Evolutionary conservation across 1,284 basidiomycete species (phyloP).

Genomic region (Sphagnurus paluster): DNA sequence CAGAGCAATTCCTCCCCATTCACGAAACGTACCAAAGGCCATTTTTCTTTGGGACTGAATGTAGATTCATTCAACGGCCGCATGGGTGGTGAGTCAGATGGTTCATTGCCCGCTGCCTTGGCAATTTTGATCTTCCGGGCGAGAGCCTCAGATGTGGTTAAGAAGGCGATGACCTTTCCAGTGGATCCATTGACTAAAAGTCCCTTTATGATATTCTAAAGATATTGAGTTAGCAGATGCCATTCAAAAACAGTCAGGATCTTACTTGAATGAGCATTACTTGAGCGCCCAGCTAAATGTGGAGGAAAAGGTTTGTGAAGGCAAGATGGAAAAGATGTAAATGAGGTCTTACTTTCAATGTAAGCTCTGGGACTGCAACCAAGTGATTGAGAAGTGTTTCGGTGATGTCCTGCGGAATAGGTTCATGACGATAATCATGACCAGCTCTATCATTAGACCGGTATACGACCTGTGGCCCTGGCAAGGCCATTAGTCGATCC

Average conservation of each 20-base stretch:
- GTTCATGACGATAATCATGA: constrained; percentile 25
- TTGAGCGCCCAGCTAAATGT: constrained; percentile 47
- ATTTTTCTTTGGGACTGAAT: constrained; percentile 33
- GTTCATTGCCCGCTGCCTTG: constrained; percentile 1
- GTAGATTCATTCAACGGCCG: constrained; percentile 23
- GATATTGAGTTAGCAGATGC: constrained; percentile 4
- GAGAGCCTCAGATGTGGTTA: constrained; percentile 36
- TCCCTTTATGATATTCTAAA: constrained; percentile 58
- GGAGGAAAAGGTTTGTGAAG: constrained; percentile 19
- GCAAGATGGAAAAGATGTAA: background rate
- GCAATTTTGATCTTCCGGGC: constrained; percentile 29
- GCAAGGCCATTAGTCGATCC: constrained; percentile 51
- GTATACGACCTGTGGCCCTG: constrained; percentile 34
- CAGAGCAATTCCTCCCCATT: constrained; percentile 44
- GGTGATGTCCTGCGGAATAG: constrained; percentile 24
- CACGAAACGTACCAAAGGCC: constrained; percentile 56
- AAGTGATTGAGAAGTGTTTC: constrained; percentile 29
- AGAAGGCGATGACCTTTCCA: constrained; percentile 69
- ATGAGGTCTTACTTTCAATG: constrained; percentile 29
- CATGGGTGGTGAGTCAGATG: constrained; percentile 5
- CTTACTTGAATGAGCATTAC: constrained; percentile 53
- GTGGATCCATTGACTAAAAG: constrained; percentile 81
- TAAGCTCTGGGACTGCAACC: constrained; percentile 25
- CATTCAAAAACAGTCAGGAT: background rate
- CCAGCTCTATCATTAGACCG: constrained; percentile 32